Percentiles rank a stretch among this genome's conserved stretches.
These are phyloP conservation scores for Lasiodiplodia sp. DNA, from an alignment of 2,329 filamentous ascomycete genomes.

Conservation along the genomic window DNA sequence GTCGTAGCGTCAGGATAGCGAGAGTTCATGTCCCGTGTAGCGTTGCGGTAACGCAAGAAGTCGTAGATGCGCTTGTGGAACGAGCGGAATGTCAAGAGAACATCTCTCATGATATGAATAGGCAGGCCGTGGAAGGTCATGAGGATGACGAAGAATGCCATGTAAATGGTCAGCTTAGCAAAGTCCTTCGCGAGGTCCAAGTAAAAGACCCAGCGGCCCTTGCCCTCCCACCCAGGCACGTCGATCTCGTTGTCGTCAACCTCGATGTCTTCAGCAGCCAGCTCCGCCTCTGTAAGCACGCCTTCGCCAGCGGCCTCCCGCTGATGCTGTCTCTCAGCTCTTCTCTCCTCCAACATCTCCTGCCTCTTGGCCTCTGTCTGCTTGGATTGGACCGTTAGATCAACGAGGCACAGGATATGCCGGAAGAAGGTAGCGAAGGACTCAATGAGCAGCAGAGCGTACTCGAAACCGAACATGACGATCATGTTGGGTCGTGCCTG, in stretches of 20 bases:
- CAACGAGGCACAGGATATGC: slow-evolving; percentile 79
- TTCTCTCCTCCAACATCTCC: slow-evolving; percentile 65
- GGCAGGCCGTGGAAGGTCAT: slow-evolving; percentile 94
- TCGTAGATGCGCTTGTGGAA: slow-evolving; percentile 91
- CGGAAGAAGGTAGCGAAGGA: slow-evolving; percentile 80
- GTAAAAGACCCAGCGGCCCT: slow-evolving; percentile 90
- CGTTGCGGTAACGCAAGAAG: slow-evolving; percentile 87
- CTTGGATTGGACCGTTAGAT: slow-evolving; percentile 75
- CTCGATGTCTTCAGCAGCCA: slow-evolving; percentile 68
- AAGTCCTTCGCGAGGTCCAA: slow-evolving; percentile 89
- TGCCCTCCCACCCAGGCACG: slow-evolving; percentile 94
- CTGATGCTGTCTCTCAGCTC: slow-evolving; percentile 51
- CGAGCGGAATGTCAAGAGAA: slow-evolving; percentile 91
- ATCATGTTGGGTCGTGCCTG: slow-evolving; percentile 97
- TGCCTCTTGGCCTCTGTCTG: slow-evolving; percentile 72
- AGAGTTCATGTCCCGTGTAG: slow-evolving; percentile 91
- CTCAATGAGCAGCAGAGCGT: slow-evolving; percentile 82
- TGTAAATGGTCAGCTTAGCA: slow-evolving; percentile 86
- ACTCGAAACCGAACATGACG: slow-evolving; percentile 99
- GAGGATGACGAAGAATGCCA: slow-evolving; percentile 91
- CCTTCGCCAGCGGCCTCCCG: slow-evolving; percentile 47
- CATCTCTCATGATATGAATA: slow-evolving; percentile 94
- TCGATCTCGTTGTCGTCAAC: slow-evolving; percentile 94
- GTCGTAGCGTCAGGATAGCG: slow-evolving; percentile 88
- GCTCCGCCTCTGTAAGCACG: slow-evolving; percentile 46